Evolutionary conservation across 805 yeast species (phyloP).

Genomic region (Starmerella tilneyi): DNA sequence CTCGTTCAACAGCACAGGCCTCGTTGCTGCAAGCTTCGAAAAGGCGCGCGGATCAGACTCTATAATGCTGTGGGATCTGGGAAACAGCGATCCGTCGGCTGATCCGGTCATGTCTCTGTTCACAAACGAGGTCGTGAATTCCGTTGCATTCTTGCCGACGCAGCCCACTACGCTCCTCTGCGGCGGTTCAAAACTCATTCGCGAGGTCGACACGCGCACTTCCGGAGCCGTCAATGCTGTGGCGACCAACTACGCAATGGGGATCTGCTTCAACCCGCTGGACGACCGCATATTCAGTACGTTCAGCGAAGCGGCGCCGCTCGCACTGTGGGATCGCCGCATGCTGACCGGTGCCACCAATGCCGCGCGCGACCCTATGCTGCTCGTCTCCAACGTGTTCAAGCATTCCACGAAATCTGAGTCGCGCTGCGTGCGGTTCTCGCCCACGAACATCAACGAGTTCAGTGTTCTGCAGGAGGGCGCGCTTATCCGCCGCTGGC

Average conservation of each 20-base stretch:
- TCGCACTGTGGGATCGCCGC: conserved; percentile 49
- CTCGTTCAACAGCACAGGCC: conserved; percentile 53
- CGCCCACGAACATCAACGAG: conserved; percentile 56
- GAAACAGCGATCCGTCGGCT: conserved; percentile 1
- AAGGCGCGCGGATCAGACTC: conserved; percentile 67
- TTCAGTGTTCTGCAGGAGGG: conserved; percentile 74
- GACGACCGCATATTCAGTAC: conserved; percentile 60
- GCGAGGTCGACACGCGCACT: conserved; percentile 56
- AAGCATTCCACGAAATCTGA: conserved; percentile 18
- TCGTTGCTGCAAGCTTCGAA: conserved; percentile 71
- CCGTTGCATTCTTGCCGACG: conserved; percentile 56
- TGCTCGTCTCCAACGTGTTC: conserved; percentile 25
- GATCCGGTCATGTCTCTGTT: conserved; percentile 38
- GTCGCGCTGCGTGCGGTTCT: conserved; percentile 29
- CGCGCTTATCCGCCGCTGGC: conserved; percentile 69
- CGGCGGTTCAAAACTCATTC: conserved; percentile 64
- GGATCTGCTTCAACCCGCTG: conserved; percentile 59
- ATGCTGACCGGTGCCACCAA: conserved; percentile 20
- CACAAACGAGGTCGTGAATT: conserved; percentile 63
- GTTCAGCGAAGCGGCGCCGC: conserved; percentile 70
- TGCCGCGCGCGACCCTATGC: conserved; percentile 21
- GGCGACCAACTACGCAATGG: conserved; percentile 62
- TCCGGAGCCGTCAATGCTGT: conserved; percentile 39
- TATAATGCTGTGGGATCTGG: conserved; percentile 69
- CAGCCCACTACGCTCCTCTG: conserved; percentile 47